Conservation (phyloP, 2,329 filamentous ascomycete genomes). For the Plenodomus tracheiphilus region DNA sequence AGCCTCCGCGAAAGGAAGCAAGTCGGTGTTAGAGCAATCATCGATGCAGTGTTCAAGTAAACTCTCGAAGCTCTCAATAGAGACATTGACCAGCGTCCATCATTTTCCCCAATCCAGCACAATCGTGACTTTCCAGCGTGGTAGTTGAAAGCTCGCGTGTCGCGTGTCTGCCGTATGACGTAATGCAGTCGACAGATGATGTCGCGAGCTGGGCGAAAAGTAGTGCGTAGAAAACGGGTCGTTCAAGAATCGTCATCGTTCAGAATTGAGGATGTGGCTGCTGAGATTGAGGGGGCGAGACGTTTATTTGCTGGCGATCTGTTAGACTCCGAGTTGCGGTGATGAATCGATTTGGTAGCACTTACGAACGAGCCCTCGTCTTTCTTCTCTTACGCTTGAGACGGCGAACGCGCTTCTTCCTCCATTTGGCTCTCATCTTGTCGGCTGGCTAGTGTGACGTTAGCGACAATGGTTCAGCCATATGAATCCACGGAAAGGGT, state of each 20-base stretch:
- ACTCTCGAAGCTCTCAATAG: constrained; percentile 37
- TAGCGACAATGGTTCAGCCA: constrained; percentile 23
- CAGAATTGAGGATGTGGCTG: constrained; percentile 35
- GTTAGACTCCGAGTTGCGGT: constrained; percentile 11
- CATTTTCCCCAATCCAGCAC: constrained; percentile 31
- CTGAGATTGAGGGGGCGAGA: constrained; percentile 50
- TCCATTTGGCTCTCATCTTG: constrained; percentile 96
- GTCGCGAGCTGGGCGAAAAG: constrained; percentile 25
- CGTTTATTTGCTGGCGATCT: constrained; percentile 51
- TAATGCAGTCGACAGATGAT: constrained; percentile 25
- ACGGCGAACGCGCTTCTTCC: constrained; percentile 99
- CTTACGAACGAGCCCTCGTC: constrained; percentile 97
- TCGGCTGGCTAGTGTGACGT: constrained; percentile 43
- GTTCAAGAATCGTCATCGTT: constrained; percentile 34
- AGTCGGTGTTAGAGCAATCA: constrained; percentile 45
- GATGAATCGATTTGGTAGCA: constrained; percentile 19
- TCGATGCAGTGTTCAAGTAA: constrained; percentile 37
- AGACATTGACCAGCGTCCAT: constrained; percentile 40
- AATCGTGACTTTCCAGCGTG: constrained; percentile 24
- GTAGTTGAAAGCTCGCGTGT: constrained; percentile 30
- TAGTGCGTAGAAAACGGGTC: constrained; percentile 29
- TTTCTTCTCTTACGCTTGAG: constrained; percentile 99
- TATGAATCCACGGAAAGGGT: constrained; percentile 11
- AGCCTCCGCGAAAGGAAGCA: constrained; percentile 23
- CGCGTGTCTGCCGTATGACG: constrained; percentile 30